These are phyloP conservation scores for Pythium rhizo-oryzae DNA, from an alignment of 352 stramenopile species.

Conservation along the genomic window DNA sequence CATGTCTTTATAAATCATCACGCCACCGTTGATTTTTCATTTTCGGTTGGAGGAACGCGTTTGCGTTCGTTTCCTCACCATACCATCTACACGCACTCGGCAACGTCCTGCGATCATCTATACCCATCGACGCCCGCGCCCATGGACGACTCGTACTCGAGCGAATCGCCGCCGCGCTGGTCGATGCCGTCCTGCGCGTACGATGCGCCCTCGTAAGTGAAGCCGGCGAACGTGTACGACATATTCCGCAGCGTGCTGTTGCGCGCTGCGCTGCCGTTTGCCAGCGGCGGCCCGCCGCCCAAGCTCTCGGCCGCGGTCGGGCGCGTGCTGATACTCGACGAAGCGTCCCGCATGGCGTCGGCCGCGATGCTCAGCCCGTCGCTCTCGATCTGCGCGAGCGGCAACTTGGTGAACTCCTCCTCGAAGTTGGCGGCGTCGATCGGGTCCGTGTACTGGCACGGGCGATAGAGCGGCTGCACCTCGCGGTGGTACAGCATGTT, in stretches of 20 bases:
- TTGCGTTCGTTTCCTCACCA: too few species aligned
- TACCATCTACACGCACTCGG: too few species aligned
- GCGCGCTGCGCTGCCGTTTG: slow-evolving; percentile 33
- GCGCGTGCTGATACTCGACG: slow-evolving; percentile 22
- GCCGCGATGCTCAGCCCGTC: slow-evolving; percentile 74
- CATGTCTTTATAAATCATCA: too few species aligned
- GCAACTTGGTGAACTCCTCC: slow-evolving; percentile 81
- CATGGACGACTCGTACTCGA: slow-evolving; percentile 28
- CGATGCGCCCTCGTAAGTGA: slow-evolving; percentile 82
- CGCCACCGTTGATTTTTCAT: too few species aligned
- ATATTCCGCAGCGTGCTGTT: slow-evolving; percentile 78
- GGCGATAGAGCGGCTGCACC: slow-evolving; percentile 83
- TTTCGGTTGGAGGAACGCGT: not conserved
- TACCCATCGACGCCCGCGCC: slow-evolving; percentile 21
- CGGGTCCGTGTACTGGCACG: slow-evolving; percentile 47
- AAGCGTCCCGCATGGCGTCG: slow-evolving; percentile 35
- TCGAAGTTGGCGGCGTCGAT: slow-evolving; percentile 85
- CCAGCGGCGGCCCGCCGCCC: slow-evolving; percentile 2
- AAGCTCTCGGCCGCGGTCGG: slow-evolving; percentile 20
- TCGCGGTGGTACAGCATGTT: slow-evolving; percentile 82
- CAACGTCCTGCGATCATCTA: slow-evolving; percentile 10
- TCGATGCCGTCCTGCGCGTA: slow-evolving; percentile 42
- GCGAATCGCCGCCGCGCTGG: slow-evolving; percentile 2
- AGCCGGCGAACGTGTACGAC: slow-evolving; percentile 90
- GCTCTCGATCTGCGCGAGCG: slow-evolving; percentile 88